These are phyloP conservation scores for Vickermania ingenoplastis DNA, from an alignment of 208 protist genomes.

Conservation along the genomic window DNA sequence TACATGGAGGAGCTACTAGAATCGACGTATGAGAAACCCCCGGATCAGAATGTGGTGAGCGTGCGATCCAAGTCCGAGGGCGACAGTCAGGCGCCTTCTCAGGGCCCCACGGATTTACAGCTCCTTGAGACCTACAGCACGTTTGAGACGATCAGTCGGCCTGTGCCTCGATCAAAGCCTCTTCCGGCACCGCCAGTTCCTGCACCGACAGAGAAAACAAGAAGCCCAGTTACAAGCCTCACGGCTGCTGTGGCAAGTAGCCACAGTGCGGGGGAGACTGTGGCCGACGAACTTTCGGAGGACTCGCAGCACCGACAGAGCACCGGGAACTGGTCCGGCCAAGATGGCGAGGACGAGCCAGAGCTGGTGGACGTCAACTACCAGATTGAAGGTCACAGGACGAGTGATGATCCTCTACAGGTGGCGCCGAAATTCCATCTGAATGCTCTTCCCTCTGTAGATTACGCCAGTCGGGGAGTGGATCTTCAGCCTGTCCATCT, in stretches of 20 bases:
- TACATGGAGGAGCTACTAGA: neutral
- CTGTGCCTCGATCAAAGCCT: no score
- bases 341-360: neutral
- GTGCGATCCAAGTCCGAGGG: neutral
- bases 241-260: no score
- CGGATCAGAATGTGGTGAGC: neutral
- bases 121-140: slow-evolving; percentile 12
- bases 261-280: no score
- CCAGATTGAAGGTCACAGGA: neutral
- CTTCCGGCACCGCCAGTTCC: no score
- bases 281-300: no score
- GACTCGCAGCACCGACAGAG: no score
- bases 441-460: neutral
- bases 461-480: neutral
- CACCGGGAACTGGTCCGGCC: neutral
- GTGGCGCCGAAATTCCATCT: neutral
- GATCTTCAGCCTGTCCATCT: neutral
- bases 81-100: neutral
- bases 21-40: neutral
- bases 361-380: slow-evolving; percentile 3
- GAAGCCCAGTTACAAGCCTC: no score
- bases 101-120: slow-evolving; percentile 1
- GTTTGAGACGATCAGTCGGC: neutral
- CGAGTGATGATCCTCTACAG: neutral
- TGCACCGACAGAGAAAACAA: no score